These are phyloP conservation scores for Croton setiger DNA, from an alignment of 441 rosid genomes.

Conservation along the genomic window DNA sequence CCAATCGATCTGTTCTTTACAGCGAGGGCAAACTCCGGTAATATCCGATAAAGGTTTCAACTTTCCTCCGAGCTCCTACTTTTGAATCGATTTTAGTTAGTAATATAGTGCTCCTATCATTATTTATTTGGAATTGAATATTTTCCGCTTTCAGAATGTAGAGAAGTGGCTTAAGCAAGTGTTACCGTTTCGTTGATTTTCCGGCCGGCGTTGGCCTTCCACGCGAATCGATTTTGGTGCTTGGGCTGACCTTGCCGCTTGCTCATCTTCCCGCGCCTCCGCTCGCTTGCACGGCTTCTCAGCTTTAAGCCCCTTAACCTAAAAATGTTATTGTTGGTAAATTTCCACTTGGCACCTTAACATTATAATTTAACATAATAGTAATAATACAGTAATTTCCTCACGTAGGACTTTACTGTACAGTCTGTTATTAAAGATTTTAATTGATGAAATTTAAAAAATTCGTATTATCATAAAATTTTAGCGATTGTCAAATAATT, in stretches of 20 bases:
- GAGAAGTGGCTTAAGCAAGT: neutral
- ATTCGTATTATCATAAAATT: too few species aligned
- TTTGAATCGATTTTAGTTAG: neutral
- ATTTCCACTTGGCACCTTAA: neutral
- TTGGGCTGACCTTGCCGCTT: slow-evolving; percentile 71
- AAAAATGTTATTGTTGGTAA: neutral
- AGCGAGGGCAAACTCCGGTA: slow-evolving; percentile 79
- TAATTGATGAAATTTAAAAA: too few species aligned
- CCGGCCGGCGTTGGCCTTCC: slow-evolving; percentile 86
- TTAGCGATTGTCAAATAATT: too few species aligned
- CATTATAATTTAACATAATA: too few species aligned
- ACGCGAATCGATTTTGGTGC: slow-evolving; percentile 76
- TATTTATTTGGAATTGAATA: neutral
- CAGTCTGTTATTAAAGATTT: too few species aligned
- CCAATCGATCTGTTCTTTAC: slow-evolving; percentile 93
- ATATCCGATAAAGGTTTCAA: slow-evolving; percentile 67
- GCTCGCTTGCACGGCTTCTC: neutral
- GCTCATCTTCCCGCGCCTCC: slow-evolving; percentile 43
- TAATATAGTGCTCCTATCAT: too few species aligned
- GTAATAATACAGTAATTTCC: too few species aligned
- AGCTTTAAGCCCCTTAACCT: neutral
- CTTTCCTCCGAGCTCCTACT: slow-evolving; percentile 85
- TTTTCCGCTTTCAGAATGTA: neutral
- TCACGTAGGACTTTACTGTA: too few species aligned
- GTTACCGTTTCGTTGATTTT: slow-evolving; percentile 85